Base-by-base conservation (phyloP, 257 asterid species). In the Forsythia suspensa region DNA sequence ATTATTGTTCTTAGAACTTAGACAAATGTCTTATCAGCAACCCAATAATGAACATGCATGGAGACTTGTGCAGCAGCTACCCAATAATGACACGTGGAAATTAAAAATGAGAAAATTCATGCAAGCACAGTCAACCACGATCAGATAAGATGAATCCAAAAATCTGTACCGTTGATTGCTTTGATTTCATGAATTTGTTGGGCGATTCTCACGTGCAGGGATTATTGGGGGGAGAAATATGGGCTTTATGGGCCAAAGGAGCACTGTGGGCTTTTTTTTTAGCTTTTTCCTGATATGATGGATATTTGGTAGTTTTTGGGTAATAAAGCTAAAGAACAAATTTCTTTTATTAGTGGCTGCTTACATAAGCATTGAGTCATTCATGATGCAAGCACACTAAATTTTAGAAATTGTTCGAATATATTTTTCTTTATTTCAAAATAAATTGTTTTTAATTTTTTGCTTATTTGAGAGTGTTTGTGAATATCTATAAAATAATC, bases 291-390 rank as follows among this genome's bases (percentile, higher is more conserved):
- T 79, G 75, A 29, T 42, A 88, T 91, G 88, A 88, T 89, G 84
- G 79, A 57, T 82, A 84, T 89, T 85, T 88, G 89, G 92, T 84
- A 75, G 87, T 88, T 78, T 80, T 85, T 82, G 87, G 75, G 81
- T 85, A 83, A 84, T 89, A 82, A 74, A 86, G 83, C 88, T 79
- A 82, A 83, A 85, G 78, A 78, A 79, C 82, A 83, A 67, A 73
- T 72, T 72, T 68, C 20, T 77, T 71, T 24, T 34, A 20, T 69
- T 80, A 88, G 94, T 88, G 98, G 67, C 86, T 81, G 94, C 91
- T 89, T 84, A 91, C 74, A 75, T 57, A 81, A 91, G 96, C 97
- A 86, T 29, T 48, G 44, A 15, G 86, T 95, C 98, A 90, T 84
- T 76, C 65, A 69, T 93, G 93, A 95, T 85, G 98, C 88, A 85